These are phyloP conservation scores for Tympanopsis confertula DNA, from an alignment of 2,329 filamentous ascomycete genomes.

Conservation along the genomic window DNA sequence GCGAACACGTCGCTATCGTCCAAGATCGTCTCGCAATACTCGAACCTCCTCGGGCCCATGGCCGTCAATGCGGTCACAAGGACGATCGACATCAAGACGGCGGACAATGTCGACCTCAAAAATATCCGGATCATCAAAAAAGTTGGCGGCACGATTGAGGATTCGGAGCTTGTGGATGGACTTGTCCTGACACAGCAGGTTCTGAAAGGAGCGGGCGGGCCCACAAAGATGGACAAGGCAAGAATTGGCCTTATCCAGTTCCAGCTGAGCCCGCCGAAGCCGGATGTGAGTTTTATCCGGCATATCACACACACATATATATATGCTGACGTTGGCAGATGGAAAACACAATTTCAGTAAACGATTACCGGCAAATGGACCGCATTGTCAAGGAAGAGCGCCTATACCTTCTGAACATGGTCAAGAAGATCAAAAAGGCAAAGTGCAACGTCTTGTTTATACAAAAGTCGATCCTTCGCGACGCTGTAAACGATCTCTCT, in stretches of 20 bases:
- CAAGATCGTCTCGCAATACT: constrained; percentile 97
- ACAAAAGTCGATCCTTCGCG: constrained; percentile 94
- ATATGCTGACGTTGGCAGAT: constrained; percentile 42
- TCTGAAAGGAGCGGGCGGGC: constrained; percentile 85
- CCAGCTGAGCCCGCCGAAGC: constrained; percentile 94
- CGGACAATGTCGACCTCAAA: constrained; percentile 89
- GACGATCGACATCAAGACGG: constrained; percentile 88
- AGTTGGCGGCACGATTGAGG: constrained; percentile 93
- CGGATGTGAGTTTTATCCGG: constrained; percentile 55
- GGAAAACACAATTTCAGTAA: constrained; percentile 98
- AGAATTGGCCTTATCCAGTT: constrained; percentile 95
- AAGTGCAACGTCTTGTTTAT: constrained; percentile 98
- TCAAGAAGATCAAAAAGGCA: constrained; percentile 99
- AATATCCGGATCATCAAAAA: constrained; percentile 98
- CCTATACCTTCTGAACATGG: constrained; percentile 93
- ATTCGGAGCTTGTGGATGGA: constrained; percentile 93
- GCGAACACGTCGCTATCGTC: constrained; percentile 94
- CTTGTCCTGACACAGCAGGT: constrained; percentile 85
- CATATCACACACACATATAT: background rate
- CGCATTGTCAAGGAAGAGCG: constrained; percentile 99
- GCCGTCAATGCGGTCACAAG: constrained; percentile 93
- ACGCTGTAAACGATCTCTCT: constrained; percentile 94
- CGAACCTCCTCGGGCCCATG: constrained; percentile 90
- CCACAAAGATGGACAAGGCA: constrained; percentile 90
- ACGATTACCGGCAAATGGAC: constrained; percentile 99